These are phyloP conservation scores for Acarospora socialis DNA, from an alignment of 2,329 filamentous ascomycete genomes.

Conservation along the genomic window DNA sequence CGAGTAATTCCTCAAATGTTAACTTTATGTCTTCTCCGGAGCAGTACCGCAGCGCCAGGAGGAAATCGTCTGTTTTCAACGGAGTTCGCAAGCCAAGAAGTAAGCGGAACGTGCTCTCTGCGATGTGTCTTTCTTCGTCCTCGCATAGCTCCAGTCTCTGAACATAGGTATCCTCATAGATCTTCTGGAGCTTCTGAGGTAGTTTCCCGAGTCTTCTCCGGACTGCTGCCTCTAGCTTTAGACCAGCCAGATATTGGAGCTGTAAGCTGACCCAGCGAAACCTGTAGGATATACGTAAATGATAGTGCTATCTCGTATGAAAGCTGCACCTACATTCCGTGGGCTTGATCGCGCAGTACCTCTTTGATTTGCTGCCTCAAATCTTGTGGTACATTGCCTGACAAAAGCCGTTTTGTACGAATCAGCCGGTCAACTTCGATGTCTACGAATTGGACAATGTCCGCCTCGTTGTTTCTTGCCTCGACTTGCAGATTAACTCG, in stretches of 20 bases:
- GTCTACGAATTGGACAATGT: constrained; percentile 19
- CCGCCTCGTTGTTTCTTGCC: constrained; percentile 15
- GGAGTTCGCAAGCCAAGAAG: constrained; percentile 14
- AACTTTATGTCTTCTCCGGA: constrained; percentile 1
- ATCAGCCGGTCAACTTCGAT: constrained; percentile 12
- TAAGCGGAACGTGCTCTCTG: constrained; percentile 13
- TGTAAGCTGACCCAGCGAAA: constrained; percentile 22
- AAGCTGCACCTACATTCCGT: constrained; percentile 18
- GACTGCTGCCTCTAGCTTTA: constrained; percentile 16
- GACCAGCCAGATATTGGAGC: constrained; percentile 17
- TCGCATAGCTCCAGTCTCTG: neutral
- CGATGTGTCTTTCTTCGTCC: constrained; percentile 2
- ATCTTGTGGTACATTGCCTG: constrained; percentile 9
- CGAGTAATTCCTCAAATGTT: constrained; percentile 13
- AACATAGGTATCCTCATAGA: constrained; percentile 9
- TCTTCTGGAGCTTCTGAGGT: constrained; percentile 10
- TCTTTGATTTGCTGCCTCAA: constrained; percentile 15
- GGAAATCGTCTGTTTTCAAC: constrained; percentile 12
- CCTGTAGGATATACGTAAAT: constrained; percentile 13
- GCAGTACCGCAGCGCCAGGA: constrained; percentile 11
- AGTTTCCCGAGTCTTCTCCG: constrained; percentile 14
- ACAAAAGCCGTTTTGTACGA: constrained; percentile 10
- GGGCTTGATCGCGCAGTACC: constrained; percentile 14
- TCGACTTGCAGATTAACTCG: constrained; percentile 19
- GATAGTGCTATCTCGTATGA: too few relatives aligned